These are phyloP conservation scores for Saururus chinensis DNA, from an alignment of 164 flowering plant genomes.

Conservation along the genomic window DNA sequence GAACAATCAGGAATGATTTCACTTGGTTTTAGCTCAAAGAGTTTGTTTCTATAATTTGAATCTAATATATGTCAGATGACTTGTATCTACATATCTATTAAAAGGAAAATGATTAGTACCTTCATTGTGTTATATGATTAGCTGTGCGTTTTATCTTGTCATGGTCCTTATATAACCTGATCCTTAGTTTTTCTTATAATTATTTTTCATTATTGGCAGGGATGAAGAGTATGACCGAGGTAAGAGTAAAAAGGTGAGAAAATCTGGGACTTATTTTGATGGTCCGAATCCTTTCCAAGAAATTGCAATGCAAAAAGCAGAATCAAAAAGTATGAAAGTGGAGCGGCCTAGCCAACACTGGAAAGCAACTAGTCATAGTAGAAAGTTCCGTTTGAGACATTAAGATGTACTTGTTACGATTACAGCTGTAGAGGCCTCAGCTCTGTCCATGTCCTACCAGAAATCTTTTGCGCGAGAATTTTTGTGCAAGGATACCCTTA, in stretches of 20 bases:
- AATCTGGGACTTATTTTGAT: conserved; percentile 20
- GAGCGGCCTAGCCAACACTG: not conserved
- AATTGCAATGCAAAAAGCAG: conserved; percentile 34
- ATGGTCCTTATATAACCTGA: not conserved
- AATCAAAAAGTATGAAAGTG: conserved; percentile 19
- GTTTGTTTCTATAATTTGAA: no score
- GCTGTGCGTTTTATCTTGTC: not conserved
- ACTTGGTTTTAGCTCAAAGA: no score
- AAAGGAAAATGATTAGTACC: no score
- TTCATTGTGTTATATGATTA: no score
- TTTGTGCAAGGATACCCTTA: no score
- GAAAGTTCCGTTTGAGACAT: not conserved
- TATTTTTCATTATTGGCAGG: conserved; percentile 28
- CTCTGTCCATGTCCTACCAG: no score
- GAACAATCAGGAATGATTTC: not conserved
- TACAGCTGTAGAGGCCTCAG: no score
- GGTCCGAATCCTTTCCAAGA: conserved; percentile 79
- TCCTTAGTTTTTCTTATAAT: no score
- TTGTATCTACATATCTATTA: no score
- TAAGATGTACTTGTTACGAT: no score
- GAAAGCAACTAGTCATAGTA: not conserved
- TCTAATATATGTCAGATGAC: no score
- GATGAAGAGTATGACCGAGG: conserved; percentile 85
- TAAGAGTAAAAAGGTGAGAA: conserved; percentile 69
- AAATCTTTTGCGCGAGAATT: no score